Base-by-base conservation (phyloP, 495 filamentous ascomycete genomes). In the Neurospora sublineolata region DNA sequence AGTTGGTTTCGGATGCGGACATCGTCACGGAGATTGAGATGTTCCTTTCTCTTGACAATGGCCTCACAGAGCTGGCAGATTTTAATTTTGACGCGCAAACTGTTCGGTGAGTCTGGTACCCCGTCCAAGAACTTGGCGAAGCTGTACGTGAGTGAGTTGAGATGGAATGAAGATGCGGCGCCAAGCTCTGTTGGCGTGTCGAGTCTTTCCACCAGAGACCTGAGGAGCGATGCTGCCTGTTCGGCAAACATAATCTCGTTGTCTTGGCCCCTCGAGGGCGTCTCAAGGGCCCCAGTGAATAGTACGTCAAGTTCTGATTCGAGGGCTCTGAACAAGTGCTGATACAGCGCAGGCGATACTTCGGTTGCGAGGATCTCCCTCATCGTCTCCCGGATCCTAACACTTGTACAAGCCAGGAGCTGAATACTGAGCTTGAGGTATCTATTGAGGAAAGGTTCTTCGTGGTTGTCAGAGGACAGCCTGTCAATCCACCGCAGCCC, bases 401-500 rank as follows among this genome's bases (percentile, higher is more conserved):
- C 85, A 46, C 89, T 88, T 68, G 83, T 84, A 71, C 86, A 90
- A 27, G 87, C 85, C 18, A 90, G 83, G 20, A 90, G 79, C 75
- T 89, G 85, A 37, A 89, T 84, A 76, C 87, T 89, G 38, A 87
- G 80, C 71, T 83, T 85, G 76, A 90, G 85, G 72, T 88, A 90
- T 30, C 83, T 80, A 52, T 83, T 84, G n/a, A 90, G 79, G 41
- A 89, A 78, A 3, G 86, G 83, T 71, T 87, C 86, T 52, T 86
- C 86, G 73, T 86, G 82, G 60, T 83, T 85, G 42, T 89, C 88
- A 8, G 86, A 84, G 12, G 86, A 84, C 33, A 88, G 77, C 39
- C 87, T 81, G 77, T 89, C 87, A 72, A 90, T 90, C 88, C 88
- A 90, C 70, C 82, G 81, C 10, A 89, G 76, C 18, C 87, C 87